Base-by-base conservation (phyloP, 495 filamentous ascomycete genomes). In the Aspergillus nidulans region DNA sequence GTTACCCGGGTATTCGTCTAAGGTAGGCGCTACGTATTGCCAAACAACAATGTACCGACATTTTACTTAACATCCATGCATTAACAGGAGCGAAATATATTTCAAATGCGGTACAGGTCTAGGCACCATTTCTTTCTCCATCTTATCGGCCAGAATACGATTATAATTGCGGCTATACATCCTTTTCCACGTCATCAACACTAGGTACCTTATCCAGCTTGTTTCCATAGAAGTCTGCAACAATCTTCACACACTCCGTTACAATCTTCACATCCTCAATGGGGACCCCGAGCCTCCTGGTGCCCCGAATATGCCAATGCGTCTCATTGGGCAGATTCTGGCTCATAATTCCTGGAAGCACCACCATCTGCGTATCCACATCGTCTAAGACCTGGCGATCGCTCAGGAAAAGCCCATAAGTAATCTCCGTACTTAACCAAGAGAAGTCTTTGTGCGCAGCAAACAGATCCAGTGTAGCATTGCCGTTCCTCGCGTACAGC, bases 221-320 rank as follows among this genome's bases (percentile, higher is more conserved):
- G 1, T 65, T 55, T 32, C 66, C 64, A 55, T 66, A 72, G 49
- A 75, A 76, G 26, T 58, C 49, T 16, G 71, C 69, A 18, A 75
- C 66, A 43, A 71, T 51, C 59, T 69, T 64, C 32, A 72, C 66
- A 66, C 69, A 68, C 46, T 72, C 66, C 65, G 67, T 69, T 44
- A 72, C 60, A 36, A 69, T 55, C 63, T 82, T 67, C 0, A 79
- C 76, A 63, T 85, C 80, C 45, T 77, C 69, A 60, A 63, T 64
- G 6, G 72, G 67, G 0, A 83, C 64, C 0, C 81, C 81, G 28
- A 84, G 63, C 47, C 82, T 64, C 40, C 80, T 66, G 12, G 70
- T 70, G 0, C 81, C 81, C 28, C 82, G 67, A 53, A 83, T 70
- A 72, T 85, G 82, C 81, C 81, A 85, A 26, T 73, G 69, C 0